Percentiles rank a stretch among this genome's conserved stretches.
These are phyloP conservation scores for Pezizomycotina sp. DNA, from an alignment of 2,329 filamentous ascomycete species.

Conservation along the genomic window DNA sequence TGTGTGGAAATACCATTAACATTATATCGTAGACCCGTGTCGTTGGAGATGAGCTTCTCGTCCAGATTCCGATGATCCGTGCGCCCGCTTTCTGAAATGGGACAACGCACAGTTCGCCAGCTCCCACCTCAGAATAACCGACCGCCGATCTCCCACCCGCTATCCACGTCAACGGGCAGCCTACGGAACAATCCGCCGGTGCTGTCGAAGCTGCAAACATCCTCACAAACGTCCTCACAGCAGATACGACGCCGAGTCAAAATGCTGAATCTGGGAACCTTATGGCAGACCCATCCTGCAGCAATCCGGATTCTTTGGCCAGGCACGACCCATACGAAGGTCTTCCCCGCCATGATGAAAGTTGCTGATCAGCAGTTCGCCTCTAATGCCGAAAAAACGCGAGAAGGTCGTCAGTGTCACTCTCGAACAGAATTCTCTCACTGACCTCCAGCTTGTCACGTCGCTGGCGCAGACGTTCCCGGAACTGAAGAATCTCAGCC, in stretches of 20 bases:
- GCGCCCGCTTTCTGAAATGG: slow-evolving; percentile 48
- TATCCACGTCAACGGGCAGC: slow-evolving; percentile 22
- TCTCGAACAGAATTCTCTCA: slow-evolving; percentile 62
- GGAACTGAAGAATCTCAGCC: slow-evolving; percentile 71
- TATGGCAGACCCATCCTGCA: slow-evolving; percentile 56
- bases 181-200: slow-evolving; percentile 22
- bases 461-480: slow-evolving; percentile 64
- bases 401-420: slow-evolving; percentile 69
- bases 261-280: slow-evolving; percentile 64
- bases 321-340: slow-evolving; percentile 57
- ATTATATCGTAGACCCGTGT: slow-evolving; percentile 55
- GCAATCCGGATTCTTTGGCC: slow-evolving; percentile 59
- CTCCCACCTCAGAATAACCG: slow-evolving; percentile 36
- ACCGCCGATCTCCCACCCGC: slow-evolving; percentile 18
- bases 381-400: slow-evolving; percentile 50
- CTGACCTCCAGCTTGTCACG: slow-evolving; percentile 55
- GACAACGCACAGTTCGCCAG: slow-evolving; percentile 55
- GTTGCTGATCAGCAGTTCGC: slow-evolving; percentile 67
- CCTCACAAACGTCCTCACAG: slow-evolving; percentile 53
- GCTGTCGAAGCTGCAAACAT: slow-evolving; percentile 32
- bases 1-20: slow-evolving; percentile 21
- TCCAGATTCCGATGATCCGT: slow-evolving; percentile 49
- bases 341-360: slow-evolving; percentile 81
- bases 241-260: slow-evolving; percentile 58
- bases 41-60: slow-evolving; percentile 52